Percentiles rank a stretch among this genome's conserved stretches.
Evolutionary conservation across 495 filamentous ascomycete species (phyloP).

Genomic region (Podospora pseudocomata): DNA sequence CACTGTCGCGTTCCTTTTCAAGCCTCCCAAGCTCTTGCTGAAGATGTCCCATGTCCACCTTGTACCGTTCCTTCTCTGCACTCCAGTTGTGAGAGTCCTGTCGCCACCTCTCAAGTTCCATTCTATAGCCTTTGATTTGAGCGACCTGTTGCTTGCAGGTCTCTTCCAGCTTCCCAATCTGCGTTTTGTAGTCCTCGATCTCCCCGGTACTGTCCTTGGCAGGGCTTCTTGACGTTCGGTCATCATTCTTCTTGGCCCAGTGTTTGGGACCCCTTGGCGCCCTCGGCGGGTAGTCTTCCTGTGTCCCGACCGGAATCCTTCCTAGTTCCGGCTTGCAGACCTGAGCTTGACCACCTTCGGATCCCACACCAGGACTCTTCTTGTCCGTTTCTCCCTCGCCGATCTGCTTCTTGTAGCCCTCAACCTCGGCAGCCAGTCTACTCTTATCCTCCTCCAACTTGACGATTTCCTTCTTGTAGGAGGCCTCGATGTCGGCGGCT

Average conservation of each 20-base stretch:
- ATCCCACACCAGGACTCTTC: not conserved
- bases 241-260: not conserved
- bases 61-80: not conserved
- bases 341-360: not conserved
- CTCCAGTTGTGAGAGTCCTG: not conserved
- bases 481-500: not conserved
- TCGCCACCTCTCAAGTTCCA: not conserved
- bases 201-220: not conserved
- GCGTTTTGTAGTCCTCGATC: not conserved
- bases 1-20: not conserved
- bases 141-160: not conserved
- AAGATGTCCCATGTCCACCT: not conserved
- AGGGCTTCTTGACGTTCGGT: not conserved
- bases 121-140: not conserved
- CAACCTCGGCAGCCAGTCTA: not conserved
- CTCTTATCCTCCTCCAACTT: not conserved
- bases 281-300: not conserved
- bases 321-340: not conserved
- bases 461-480: not conserved
- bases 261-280: not conserved
- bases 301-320: not conserved
- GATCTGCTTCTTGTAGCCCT: not conserved
- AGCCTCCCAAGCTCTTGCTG: not conserved
- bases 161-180: not conserved
- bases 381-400: not conserved